These are phyloP conservation scores for Tolypocladium guangdongense DNA, from an alignment of 2,329 filamentous ascomycete genomes.

Conservation along the genomic window DNA sequence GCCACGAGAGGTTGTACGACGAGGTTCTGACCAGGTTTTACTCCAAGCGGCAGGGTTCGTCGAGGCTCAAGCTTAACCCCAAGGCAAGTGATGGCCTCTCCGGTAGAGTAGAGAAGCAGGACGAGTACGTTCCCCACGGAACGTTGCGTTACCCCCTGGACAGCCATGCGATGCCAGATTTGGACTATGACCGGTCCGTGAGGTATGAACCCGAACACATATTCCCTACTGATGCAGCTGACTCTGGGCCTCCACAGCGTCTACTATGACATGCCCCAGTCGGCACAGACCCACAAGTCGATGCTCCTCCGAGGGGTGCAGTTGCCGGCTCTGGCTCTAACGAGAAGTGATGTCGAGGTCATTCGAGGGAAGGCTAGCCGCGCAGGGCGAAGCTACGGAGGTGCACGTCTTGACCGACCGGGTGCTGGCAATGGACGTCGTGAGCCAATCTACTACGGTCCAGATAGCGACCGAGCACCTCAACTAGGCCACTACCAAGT, in stretches of 20 bases:
- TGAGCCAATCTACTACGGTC: constrained; percentile 18
- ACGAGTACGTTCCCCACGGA: constrained; percentile 74
- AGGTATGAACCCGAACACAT: constrained; percentile 43
- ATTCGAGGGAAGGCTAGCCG: constrained; percentile 55
- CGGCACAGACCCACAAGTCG: constrained; percentile 71
- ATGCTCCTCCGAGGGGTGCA: constrained; percentile 83
- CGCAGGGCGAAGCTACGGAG: constrained; percentile 20
- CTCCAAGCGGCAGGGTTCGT: constrained; percentile 67
- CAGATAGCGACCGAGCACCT: constrained; percentile 8
- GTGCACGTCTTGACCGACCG: constrained; percentile 13
- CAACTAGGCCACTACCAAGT: background rate
- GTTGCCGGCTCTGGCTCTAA: constrained; percentile 60
- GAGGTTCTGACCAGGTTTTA: constrained; percentile 80
- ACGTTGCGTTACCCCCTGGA: constrained; percentile 69
- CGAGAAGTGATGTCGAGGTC: constrained; percentile 62
- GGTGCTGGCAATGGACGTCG: constrained; percentile 8
- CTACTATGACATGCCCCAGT: constrained; percentile 70
- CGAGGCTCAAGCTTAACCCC: constrained; percentile 63
- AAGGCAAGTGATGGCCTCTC: constrained; percentile 65
- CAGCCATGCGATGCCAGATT: constrained; percentile 56
- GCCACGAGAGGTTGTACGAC: constrained; percentile 69
- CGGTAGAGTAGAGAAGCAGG: constrained; percentile 72
- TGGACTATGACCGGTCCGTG: constrained; percentile 80
- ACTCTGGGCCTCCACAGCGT: constrained; percentile 43
- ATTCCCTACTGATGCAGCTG: background rate